Evolutionary conservation across 1,284 basidiomycete species (phyloP).

Genomic region (Ustilago vetiveriae): DNA sequence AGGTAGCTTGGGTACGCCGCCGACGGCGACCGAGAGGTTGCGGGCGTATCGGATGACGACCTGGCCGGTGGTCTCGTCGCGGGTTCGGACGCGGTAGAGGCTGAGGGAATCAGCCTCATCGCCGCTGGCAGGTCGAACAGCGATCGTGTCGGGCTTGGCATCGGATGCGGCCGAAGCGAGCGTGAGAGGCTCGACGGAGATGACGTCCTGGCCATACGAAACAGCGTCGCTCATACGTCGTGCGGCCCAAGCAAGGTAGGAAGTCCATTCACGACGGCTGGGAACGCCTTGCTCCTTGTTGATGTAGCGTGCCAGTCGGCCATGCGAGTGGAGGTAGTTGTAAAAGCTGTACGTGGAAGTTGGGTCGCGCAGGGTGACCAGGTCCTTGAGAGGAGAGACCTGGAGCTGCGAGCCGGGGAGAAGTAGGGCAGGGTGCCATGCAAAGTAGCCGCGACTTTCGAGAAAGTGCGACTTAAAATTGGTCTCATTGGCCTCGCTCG

Average conservation of each 20-base stretch:
- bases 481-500: conserved; percentile 42
- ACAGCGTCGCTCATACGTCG: conserved; percentile 56
- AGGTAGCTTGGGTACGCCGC: conserved; percentile 57
- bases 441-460: conserved; percentile 61
- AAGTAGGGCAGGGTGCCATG: conserved; percentile 64
- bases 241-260: conserved; percentile 65
- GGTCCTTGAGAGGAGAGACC: conserved; percentile 66
- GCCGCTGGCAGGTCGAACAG: conserved; percentile 19
- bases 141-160: conserved; percentile 27
- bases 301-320: conserved; percentile 63
- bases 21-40: conserved; percentile 61
- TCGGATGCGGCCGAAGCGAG: conserved; percentile 21
- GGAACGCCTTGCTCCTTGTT: conserved; percentile 64
- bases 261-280: conserved; percentile 65
- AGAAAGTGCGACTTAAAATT: conserved; percentile 57
- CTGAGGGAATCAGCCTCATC: conserved; percentile 31
- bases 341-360: conserved; percentile 63
- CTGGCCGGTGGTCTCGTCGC: conserved; percentile 23
- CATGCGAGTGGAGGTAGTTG: conserved; percentile 64
- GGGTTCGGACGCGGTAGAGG: conserved; percentile 46
- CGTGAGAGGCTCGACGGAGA: conserved; percentile 56
- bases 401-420: conserved; percentile 65
- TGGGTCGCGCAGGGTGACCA: conserved; percentile 65
- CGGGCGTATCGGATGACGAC: conserved; percentile 39
- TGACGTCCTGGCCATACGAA: conserved; percentile 57